These are phyloP conservation scores for Pyrus hybrid DNA, from an alignment of 331 rosid genomes.

Conservation along the genomic window DNA sequence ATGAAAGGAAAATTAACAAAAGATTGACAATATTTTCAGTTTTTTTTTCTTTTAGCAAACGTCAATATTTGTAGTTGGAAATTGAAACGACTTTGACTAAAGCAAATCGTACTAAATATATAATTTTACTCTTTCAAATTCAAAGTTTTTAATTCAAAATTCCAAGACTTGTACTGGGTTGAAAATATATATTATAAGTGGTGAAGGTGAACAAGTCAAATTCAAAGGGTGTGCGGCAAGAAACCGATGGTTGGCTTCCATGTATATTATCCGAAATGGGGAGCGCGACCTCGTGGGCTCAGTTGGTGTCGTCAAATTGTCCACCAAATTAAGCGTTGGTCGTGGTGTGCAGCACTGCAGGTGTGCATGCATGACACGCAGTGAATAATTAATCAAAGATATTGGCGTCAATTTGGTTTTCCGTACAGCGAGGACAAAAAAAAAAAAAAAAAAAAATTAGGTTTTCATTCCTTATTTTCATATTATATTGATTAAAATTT, in stretches of 20 bases:
- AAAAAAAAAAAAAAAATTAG: no score
- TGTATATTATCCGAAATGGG: background rate
- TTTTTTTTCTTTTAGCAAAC: background rate
- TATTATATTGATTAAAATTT: no score
- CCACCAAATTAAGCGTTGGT: background rate
- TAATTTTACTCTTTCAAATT: background rate
- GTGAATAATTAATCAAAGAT: background rate
- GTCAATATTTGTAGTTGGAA: background rate
- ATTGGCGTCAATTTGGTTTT: background rate
- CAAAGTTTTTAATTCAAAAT: background rate
- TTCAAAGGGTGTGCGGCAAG: background rate
- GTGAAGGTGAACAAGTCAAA: background rate
- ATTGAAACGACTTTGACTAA: background rate
- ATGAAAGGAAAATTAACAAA: background rate
- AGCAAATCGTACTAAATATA: background rate
- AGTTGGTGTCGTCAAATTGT: background rate
- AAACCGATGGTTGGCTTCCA: background rate
- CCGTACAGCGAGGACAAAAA: background rate
- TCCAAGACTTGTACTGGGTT: no score
- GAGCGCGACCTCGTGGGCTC: background rate
- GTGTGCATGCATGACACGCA: background rate
- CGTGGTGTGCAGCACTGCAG: background rate
- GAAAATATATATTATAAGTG: background rate
- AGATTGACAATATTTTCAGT: background rate
- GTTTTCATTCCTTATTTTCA: no score